These are phyloP conservation scores for Citrullus mucosospermus DNA, from an alignment of 306 rosid species.

Conservation along the genomic window DNA sequence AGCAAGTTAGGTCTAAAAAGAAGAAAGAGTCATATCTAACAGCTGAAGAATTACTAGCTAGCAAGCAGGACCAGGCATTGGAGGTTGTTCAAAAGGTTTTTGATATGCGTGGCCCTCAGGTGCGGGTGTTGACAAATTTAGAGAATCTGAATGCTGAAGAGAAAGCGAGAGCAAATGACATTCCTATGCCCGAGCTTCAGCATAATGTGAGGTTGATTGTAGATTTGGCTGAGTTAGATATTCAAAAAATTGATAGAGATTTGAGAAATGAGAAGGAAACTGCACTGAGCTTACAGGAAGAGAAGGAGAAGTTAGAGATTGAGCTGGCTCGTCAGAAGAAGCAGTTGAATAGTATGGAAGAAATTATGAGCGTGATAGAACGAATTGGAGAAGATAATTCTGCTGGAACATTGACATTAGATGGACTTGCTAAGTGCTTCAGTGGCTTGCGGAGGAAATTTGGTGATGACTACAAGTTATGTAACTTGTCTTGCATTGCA, in stretches of 20 bases:
- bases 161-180: constrained; percentile 24
- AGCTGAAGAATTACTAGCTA: constrained; percentile 63
- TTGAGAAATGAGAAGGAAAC: constrained; percentile 59
- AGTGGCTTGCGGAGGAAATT: constrained; percentile 40
- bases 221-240: constrained; percentile 37
- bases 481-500: constrained; percentile 79
- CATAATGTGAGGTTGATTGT: constrained; percentile 35
- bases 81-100: constrained; percentile 62
- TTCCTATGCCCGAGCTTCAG: constrained; percentile 53
- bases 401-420: constrained; percentile 54
- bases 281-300: constrained; percentile 60
- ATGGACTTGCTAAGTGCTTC: constrained; percentile 53
- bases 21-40: constrained; percentile 42
- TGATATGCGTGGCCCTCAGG: constrained; percentile 53
- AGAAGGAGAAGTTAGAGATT: constrained; percentile 50
- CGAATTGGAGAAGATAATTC: constrained; percentile 43
- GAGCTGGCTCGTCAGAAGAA: constrained; percentile 50
- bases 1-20: constrained; percentile 30
- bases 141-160: constrained; percentile 46
- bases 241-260: constrained; percentile 40
- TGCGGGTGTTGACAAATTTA: constrained; percentile 35
- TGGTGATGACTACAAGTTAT: constrained; percentile 56
- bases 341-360: constrained; percentile 50
- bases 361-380: constrained; percentile 38
- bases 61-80: constrained; percentile 53